Base-by-base conservation (phyloP, 345 rosid genomes). In the Linum usitatissimum region DNA sequence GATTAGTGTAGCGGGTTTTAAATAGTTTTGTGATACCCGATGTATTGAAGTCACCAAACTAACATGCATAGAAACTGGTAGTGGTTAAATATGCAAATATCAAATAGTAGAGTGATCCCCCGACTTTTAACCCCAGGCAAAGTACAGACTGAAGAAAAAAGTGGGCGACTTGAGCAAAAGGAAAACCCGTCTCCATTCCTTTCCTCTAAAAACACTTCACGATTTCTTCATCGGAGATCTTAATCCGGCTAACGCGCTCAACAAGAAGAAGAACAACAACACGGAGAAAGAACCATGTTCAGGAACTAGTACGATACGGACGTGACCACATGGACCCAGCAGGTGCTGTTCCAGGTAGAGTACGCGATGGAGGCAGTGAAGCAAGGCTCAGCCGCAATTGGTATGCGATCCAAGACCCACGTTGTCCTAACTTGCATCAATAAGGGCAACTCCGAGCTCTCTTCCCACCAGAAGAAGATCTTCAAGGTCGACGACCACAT, bases 361-460 rank as follows among this genome's bases (percentile, higher is more conserved):
- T 90, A 94, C 81, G 95, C 99, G 56, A 94, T 94, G 97, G 99
- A 94, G 80, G 97, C 99, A 13, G 96, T 94, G 70, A 94, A 94
- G 75, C 99, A 94, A 73, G 99, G 99, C 31, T 94, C 97, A 15
- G 99, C 97, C 6, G 99, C 99, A 40, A 94, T 94, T 48, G 99
- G 99, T 0, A 91, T 94, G 84, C 90, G 99, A 90, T 94, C 99
- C 69, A 90, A 81, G 76, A 74, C 91, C 53, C 99, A 94, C 75
- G 95, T 85, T 30, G 96, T 93, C 12, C 78, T 90, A 58, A 96
- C 83, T 20, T 94, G 92, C 67, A 91, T 94, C 42, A 94, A 94
- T 79, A 94, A 94, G 77, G 80, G 96, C 68, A 85, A 88, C 65
- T 86, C 86, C 9, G 97, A 90, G 81, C 87, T 94, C 53, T 90